Base-by-base conservation (phyloP, 2,329 filamentous ascomycete species). In the Ophiosphaerella korrae region DNA sequence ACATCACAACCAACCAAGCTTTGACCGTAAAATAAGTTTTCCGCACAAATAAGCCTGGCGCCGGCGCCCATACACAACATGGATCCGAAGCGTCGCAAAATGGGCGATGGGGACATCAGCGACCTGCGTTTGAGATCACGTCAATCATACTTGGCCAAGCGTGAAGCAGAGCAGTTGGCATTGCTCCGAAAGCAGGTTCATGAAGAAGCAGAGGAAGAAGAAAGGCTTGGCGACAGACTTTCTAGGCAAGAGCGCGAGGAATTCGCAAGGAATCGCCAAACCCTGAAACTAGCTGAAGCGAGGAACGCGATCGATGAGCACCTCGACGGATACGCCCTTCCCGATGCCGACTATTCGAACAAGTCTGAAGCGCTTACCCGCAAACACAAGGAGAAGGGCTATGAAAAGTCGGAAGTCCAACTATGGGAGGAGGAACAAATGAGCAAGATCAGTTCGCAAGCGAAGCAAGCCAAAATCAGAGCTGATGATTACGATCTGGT, bases 341-440 rank as follows among this genome's bases (percentile, higher is more conserved):
- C 93, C 0, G 92, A 97, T 58, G 58, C 64, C 12, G 92, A 97
- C 71, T 96, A 96, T 69, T 93, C 96, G 55, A 96, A 90, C 0
- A 97, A 97, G 71, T 85, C 94, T 57, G 90, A 95, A 21, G 90
- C 90, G 0, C 81, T 99, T 9, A 96, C 96, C 75, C 92, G 91
- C 71, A 85, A 92, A 43, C 88, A 88, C 63, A 92, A 92, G 4
- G 87, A 94, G 58, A 87, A 93, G 58, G 93, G 97, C 71, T 88
- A 88, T 63, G 95, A 91, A 63, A 85, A 96, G 50, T 96, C 92
- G 0, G 94, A 99, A 71, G 89, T 96, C 57, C 92, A 99, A 55
- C 90, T 96, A 67, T 99, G 93, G 93, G 94, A 99, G 71, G 80
- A 85, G 50, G 93, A 97, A 69, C 93, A 97, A 75, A 84, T 88